Evolutionary conservation across 2,329 filamentous ascomycete genomes (phyloP), one percentile per base, ranked within the genome.

Genomic region (Colletotrichum orbiculare): DNA sequence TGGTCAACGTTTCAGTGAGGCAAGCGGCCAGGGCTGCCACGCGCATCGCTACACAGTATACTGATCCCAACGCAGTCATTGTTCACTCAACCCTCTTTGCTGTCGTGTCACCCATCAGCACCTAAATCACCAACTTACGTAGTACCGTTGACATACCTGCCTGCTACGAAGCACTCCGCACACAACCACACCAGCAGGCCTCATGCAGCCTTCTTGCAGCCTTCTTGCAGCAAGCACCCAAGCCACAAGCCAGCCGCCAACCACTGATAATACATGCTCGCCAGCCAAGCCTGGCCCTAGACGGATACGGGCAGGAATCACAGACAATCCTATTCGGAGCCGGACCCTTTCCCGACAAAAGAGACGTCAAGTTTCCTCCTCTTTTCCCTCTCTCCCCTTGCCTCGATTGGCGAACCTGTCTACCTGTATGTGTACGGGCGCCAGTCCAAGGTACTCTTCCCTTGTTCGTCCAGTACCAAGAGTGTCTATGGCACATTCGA

Each of bases 91-190:
- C 25, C 25, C 25, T 25, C 25, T n/a, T 34, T 15, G 38, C 47
- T 52, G 56, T 38, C 25, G 47, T 59, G 47, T 59, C 45, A 43
- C 56, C 56, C 47, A 59, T 52, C 56, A 52, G 56, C 56, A 45
- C 47, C 41, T 39, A 34, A 54, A 42, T 47, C 42, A 46, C 42
- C 48, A 39, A 56, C 43, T 34, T 12, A 12, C 33, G 5, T 41
- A 35, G 15, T 11, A 12, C 17, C 17, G 2, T 17, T 17, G 17
- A 17, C 17, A 17, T 17, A 17, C 17, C 17, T 17, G 17, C 25
- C 25, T 25, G 25, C 25, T 25, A 25, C 25, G 25, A 25, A 25
- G 25, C 25, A 5, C 25, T 25, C 25, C 25, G 25, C 25, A 25
- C 46, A 48, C 10, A 17, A 48, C 9, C 17, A 9, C 46, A 42